Conservation (phyloP, 495 filamentous ascomycete species). For the Bryoglossum gracile region DNA sequence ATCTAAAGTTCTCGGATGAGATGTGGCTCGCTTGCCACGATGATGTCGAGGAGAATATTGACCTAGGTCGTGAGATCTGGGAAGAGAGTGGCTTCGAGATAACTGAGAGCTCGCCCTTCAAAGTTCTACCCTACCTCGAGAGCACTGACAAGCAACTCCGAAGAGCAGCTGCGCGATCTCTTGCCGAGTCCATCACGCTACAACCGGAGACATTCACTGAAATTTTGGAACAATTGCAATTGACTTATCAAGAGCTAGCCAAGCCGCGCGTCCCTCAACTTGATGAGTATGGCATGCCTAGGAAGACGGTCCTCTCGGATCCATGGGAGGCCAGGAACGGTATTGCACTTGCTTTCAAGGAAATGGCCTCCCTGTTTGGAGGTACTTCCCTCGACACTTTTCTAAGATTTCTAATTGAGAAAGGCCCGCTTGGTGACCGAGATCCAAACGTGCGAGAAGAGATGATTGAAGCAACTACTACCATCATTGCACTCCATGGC, state of each 20-base stretch:
- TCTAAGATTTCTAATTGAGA: conserved; percentile 74
- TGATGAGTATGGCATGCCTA: conserved; percentile 89
- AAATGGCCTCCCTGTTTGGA: conserved; percentile 63
- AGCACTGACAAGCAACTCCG: conserved; percentile 72
- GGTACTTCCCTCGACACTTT: conserved; percentile 64
- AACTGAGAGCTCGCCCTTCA: conserved; percentile 45
- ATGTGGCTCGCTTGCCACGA: conserved; percentile 93
- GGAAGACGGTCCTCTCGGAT: conserved; percentile 73
- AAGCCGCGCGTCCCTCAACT: conserved; percentile 74
- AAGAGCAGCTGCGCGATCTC: conserved; percentile 70
- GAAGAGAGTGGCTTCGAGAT: conserved; percentile 80
- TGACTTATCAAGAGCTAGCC: conserved; percentile 65
- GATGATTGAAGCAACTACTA: conserved; percentile 89
- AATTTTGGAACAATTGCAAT: conserved; percentile 54
- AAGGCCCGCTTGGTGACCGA: conserved; percentile 74
- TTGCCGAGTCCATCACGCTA: conserved; percentile 62
- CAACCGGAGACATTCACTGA: conserved; percentile 48
- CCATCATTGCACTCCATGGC: conserved; percentile 71
- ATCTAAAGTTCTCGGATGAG: conserved; percentile 76
- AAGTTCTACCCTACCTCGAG: conserved; percentile 71
- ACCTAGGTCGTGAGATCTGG: conserved; percentile 83
- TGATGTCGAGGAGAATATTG: conserved; percentile 78
- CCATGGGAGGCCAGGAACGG: conserved; percentile 88
- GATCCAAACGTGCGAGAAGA: conserved; percentile 69
- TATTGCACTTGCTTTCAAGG: conserved; percentile 77